Base-by-base conservation (phyloP, 2,329 filamentous ascomycete species). In the Talaromyces sp. region DNA sequence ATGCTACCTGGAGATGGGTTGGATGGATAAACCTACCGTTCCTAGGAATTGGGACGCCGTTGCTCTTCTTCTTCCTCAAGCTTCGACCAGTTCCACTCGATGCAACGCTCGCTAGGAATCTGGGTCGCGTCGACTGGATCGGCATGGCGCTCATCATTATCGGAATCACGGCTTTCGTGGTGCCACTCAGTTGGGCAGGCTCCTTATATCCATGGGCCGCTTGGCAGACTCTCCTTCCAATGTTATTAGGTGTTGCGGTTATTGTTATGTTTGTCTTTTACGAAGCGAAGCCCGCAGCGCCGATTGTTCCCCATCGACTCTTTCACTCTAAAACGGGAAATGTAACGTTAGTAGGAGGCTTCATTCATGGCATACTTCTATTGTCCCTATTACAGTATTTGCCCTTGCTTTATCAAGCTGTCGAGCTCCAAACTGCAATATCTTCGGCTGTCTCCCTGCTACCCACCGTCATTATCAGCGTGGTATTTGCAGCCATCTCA, bases 401-500 rank as follows among this genome's bases (percentile, higher is more conserved):
- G 1, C 76, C 78, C 0, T 61, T 80, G 8, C 80, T 78, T 61
- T 79, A 80, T 63, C 76, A 80, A 57, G 69, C 67, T 1, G 74
- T 64, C 48, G 64, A 66, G 58, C 55, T 52, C 7, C 45, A 60
- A 31, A 51, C 53, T 17, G 57, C 64, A 9, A 57, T 64, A 10
- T 36, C 46, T 10, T 48, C 51, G 10, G 45, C 40, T 9, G 46
- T 60, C 8, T 39, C 48, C 2, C 10, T 48, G 2, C 17, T 61
- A 17, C 59, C 57, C 10, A 40, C 46, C 19, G 21, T 22, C 7
- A 48, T 46, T 41, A 50, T 54, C 13, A 37, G 55, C 17, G 48
- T 45, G 17, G 31, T 37, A 57, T 59, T 45, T n/a, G 39, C 48
- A 28, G 48, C 48, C 19, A 11, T 52, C 48, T 33, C 48, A 39